Evolutionary conservation across 2,329 filamentous ascomycete genomes (phyloP).

Genomic region (Fusarium sp.): DNA sequence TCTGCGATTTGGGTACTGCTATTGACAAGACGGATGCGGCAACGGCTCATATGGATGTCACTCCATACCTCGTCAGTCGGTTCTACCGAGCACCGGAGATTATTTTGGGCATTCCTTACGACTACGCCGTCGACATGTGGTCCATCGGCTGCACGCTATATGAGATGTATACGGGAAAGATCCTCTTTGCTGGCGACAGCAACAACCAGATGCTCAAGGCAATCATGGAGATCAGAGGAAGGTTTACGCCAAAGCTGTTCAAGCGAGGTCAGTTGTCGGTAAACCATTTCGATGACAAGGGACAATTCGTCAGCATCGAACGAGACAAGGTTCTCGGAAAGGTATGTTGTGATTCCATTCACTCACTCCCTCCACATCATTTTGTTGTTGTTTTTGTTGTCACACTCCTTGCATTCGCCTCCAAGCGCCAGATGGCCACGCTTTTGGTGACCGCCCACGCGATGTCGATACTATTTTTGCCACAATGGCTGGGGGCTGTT

Average conservation of each 20-base stretch:
- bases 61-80: slow-evolving; percentile 93
- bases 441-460: slow-evolving; percentile 25
- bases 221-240: slow-evolving; percentile 96
- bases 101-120: slow-evolving; percentile 95
- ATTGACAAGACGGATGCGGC: slow-evolving; percentile 85
- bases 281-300: slow-evolving; percentile 85
- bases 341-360: slow-evolving; percentile 61
- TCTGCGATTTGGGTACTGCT: slow-evolving; percentile 97
- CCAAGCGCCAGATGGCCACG: slow-evolving; percentile 35
- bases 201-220: slow-evolving; percentile 99
- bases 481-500: slow-evolving; percentile 33
- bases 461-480: slow-evolving; percentile 45
- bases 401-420: slow-evolving; percentile 31
- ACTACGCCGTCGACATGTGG: slow-evolving; percentile 97
- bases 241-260: slow-evolving; percentile 89
- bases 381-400: slow-evolving; percentile 37
- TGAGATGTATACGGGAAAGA: slow-evolving; percentile 97
- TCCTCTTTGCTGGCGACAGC: slow-evolving; percentile 92
- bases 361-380: slow-evolving; percentile 38
- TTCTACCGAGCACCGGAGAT: slow-evolving; percentile 98
- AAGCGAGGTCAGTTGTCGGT: slow-evolving; percentile 82
- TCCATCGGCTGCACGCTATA: slow-evolving; percentile 97
- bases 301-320: slow-evolving; percentile 88
- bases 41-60: slow-evolving; percentile 83
- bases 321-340: slow-evolving; percentile 89